Base-by-base conservation (phyloP, 805 yeast species). In the Lipomyces lipofer region DNA sequence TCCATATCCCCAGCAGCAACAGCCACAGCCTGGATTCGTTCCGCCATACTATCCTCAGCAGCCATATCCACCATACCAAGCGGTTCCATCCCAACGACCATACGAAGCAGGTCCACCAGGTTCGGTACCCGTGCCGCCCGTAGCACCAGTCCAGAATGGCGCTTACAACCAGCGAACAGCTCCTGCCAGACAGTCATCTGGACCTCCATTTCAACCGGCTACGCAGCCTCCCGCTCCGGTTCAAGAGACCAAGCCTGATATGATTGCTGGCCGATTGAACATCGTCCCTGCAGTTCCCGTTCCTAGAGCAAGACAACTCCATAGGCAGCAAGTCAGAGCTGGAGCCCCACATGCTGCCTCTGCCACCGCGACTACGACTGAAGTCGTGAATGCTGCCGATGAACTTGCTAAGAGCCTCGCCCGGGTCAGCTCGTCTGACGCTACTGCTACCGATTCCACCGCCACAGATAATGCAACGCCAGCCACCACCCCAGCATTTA, bases 21-120 rank as follows among this genome's bases (percentile, higher is more conserved):
- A 22, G 43, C 59, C 39, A 12, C 62, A 24, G 6, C 54, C 17
- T 25, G 53, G 47, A n/a, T 49, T 39, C 36, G 50, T 47, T 39
- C 60, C 60, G 7, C 51, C 58, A 3, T 58, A 47, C 48, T 58
- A 47, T 49, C 56, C 54, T 5, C 59, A 43, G 38, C 58, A 56
- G 39, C 60, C 53, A 8, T 57, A 24, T 35, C 58, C 56, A 45
- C 62, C 58, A 19, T 66, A 53, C 42, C n/a, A n/a, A n/a, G n/a
- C n/a, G n/a, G n/a, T n/a, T n/a, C 66, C 59, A 28, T 63, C 52
- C 43, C 64, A 51, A 32, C 21, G n/a, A 19, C 69, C 58, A 54
- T 63, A 52, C 35, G 56, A 42, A 19, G 25, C 28, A 43, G 22
- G 45, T 28, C 43, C 60, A 39, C 39, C 56, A 43, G 47, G 56